These are phyloP conservation scores for Plasmodium inui DNA, from an alignment of 169 alveolate species.

Conservation along the genomic window DNA sequence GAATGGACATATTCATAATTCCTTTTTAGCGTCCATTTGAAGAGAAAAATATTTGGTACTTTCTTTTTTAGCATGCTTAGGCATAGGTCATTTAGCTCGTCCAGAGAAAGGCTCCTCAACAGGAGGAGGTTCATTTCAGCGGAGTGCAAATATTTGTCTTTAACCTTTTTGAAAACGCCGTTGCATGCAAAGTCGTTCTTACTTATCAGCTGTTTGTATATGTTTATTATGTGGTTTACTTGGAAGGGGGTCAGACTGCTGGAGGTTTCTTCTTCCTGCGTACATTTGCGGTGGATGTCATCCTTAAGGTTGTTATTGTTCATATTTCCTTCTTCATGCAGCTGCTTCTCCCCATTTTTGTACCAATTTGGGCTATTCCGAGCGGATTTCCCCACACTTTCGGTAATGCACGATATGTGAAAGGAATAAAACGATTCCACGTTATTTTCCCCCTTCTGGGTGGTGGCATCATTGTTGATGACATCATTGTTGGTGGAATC, in stretches of 20 bases:
- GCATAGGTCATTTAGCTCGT: conserved; percentile 62
- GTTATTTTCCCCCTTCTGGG: background rate
- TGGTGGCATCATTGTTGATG: background rate
- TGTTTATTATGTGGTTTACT: conserved; percentile 27
- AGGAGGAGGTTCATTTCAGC: conserved; percentile 19
- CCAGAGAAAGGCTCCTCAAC: conserved; percentile 26
- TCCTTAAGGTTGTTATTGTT: background rate
- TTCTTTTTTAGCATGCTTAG: conserved; percentile 52
- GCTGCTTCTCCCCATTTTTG: background rate
- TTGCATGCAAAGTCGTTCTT: conserved; percentile 18
- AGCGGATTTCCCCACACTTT: background rate
- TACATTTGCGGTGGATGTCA: background rate
- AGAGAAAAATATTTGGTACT: conserved; percentile 30
- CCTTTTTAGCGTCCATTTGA: conserved; percentile 22
- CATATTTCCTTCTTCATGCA: background rate
- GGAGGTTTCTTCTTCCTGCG: background rate
- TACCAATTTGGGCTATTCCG: background rate
- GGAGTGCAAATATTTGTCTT: conserved; percentile 47
- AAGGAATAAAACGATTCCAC: conserved; percentile 22
- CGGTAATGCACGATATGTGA: conserved; percentile 16
- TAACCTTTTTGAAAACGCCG: conserved; percentile 41
- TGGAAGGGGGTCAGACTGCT: background rate
- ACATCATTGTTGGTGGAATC: background rate
- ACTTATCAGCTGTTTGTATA: conserved; percentile 44
- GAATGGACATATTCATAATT: conserved; percentile 41